phyloP scores from a whole-genome alignment of 148 eudicot genomes.

The Chenopodium formosanum region DNA sequence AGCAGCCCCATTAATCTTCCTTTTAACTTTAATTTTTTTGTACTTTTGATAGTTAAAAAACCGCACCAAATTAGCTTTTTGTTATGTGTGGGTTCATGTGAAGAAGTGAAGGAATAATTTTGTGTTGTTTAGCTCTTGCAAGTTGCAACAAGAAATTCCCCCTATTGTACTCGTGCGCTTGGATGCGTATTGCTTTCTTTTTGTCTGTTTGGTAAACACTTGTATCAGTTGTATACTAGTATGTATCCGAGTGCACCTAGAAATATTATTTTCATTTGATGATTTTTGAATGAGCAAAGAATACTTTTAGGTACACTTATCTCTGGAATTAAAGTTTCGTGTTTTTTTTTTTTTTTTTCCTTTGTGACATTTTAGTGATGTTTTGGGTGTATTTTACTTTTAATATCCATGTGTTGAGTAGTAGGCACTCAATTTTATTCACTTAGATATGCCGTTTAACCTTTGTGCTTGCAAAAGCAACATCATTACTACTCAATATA shows the following conservation, averaged over 20 bases:
- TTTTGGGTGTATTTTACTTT: constrained; percentile 12
- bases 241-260: too few relatives aligned
- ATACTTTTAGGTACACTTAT: too few relatives aligned
- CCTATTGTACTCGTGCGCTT: background rate
- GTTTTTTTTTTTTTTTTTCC: background rate
- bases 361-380: too few relatives aligned
- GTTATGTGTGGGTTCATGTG: constrained; percentile 24
- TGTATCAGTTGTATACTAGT: background rate
- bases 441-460: constrained; percentile 10
- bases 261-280: too few relatives aligned
- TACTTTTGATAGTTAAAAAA: constrained; percentile 2
- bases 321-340: background rate
- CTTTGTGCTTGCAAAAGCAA: constrained; percentile 11
- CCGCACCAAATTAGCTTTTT: constrained; percentile 7
- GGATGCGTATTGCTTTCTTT: constrained; percentile 18
- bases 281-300: too few relatives aligned
- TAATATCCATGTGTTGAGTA: constrained; percentile 7
- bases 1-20: background rate
- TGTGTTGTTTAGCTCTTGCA: background rate
- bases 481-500: background rate
- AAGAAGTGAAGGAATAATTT: background rate
- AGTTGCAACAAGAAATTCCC: constrained; percentile 15
- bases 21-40: background rate
- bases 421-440: background rate
- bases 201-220: constrained; percentile 4